These are phyloP conservation scores for Fusarium veterinarium DNA, from an alignment of 2,329 filamentous ascomycete genomes.

Conservation along the genomic window DNA sequence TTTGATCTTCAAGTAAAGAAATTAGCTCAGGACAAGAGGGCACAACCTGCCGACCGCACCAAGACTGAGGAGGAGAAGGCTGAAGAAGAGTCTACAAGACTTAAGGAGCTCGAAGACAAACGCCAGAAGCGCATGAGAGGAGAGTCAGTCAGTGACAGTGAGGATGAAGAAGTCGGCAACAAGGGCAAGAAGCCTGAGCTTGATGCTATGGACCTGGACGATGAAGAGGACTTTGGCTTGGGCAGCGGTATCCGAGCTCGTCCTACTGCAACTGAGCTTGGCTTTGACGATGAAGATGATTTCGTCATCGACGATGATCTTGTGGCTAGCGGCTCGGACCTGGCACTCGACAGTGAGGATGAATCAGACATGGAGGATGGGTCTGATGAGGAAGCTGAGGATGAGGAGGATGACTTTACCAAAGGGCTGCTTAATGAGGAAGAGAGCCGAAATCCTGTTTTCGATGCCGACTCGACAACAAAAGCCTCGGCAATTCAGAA, in stretches of 20 bases:
- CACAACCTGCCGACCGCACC: slow-evolving; percentile 85
- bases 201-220: slow-evolving; percentile 51
- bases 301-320: slow-evolving; percentile 92
- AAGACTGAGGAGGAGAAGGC: slow-evolving; percentile 91
- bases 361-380: slow-evolving; percentile 61
- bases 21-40: slow-evolving; percentile 84
- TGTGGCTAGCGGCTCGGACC: slow-evolving; percentile 81
- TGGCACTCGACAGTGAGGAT: slow-evolving; percentile 68
- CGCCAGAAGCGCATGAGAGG: slow-evolving; percentile 89
- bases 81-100: slow-evolving; percentile 78
- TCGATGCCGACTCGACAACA: slow-evolving; percentile 59
- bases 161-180: slow-evolving; percentile 62
- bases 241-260: slow-evolving; percentile 68
- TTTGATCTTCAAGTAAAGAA: slow-evolving; percentile 88
- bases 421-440: slow-evolving; percentile 72
- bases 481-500: slow-evolving; percentile 50
- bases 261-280: slow-evolving; percentile 70
- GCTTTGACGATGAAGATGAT: slow-evolving; percentile 93
- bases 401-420: slow-evolving; percentile 70
- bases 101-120: slow-evolving; percentile 86
- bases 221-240: slow-evolving; percentile 69
- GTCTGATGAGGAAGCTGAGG: slow-evolving; percentile 54
- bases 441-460: slow-evolving; percentile 65
- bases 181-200: slow-evolving; percentile 52
- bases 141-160: slow-evolving; percentile 75